phyloP scores from a whole-genome alignment of 768 basidiomycete genomes.

The Amanita jacksonii region DNA sequence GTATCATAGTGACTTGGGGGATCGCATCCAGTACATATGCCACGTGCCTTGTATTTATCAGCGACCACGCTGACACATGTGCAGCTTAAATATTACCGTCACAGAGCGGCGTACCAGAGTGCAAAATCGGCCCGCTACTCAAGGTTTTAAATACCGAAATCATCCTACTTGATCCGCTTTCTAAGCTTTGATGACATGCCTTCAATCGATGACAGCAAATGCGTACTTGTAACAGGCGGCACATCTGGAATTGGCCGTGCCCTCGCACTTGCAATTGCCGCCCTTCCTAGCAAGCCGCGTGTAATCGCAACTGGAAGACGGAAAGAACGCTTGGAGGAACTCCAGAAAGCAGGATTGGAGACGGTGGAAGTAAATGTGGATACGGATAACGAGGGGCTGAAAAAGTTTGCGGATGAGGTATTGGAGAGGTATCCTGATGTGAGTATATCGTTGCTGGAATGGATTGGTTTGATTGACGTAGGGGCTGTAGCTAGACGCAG shows the following conservation, averaged over 20 bases:
- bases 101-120: too few relatives aligned
- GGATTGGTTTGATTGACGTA: not conserved
- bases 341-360: slow-evolving; percentile 30
- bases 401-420: slow-evolving; percentile 30
- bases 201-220: slow-evolving; percentile 36
- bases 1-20: too few relatives aligned
- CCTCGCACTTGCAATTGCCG: slow-evolving; percentile 40
- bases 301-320: slow-evolving; percentile 45
- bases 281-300: slow-evolving; percentile 35
- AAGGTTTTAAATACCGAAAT: too few relatives aligned
- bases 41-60: too few relatives aligned
- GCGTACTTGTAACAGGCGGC: slow-evolving; percentile 46
- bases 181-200: too few relatives aligned
- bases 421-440: slow-evolving; percentile 21
- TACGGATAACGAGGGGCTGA: slow-evolving; percentile 26
- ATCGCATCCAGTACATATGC: too few relatives aligned
- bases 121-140: too few relatives aligned
- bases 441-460: not conserved
- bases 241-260: slow-evolving; percentile 51
- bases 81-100: too few relatives aligned
- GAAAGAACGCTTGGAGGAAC: slow-evolving; percentile 42
- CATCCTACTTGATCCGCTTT: too few relatives aligned
- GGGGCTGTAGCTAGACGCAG: slow-evolving; percentile 51
- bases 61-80: too few relatives aligned
- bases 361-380: slow-evolving; percentile 36